Evolutionary conservation across 2,329 filamentous ascomycete genomes (phyloP).

Genomic region (Piedraia hortae): DNA sequence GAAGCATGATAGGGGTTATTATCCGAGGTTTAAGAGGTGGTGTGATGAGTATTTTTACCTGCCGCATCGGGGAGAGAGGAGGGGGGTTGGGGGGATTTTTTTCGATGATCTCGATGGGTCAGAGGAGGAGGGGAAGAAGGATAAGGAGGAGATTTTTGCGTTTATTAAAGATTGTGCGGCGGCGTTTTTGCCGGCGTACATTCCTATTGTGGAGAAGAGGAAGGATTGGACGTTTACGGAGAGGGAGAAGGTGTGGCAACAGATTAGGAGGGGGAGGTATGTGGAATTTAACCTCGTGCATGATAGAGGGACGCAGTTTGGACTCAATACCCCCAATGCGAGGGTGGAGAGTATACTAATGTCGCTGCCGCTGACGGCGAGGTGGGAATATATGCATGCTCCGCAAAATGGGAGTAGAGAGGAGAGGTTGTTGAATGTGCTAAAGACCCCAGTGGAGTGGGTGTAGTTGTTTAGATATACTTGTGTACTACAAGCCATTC

Average conservation of each 20-base stretch:
- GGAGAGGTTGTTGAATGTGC: conserved; percentile 48
- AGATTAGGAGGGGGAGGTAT: conserved; percentile 76
- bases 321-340: conserved; percentile 71
- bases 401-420: conserved; percentile 50
- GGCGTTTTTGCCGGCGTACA: conserved; percentile 69
- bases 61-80: conserved; percentile 64
- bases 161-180: conserved; percentile 67
- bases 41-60: conserved; percentile 94
- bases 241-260: conserved; percentile 85
- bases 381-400: conserved; percentile 89
- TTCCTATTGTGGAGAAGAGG: conserved; percentile 64
- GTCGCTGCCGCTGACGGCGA: conserved; percentile 77
- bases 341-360: conserved; percentile 92
- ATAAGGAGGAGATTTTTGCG: conserved; percentile 68
- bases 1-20: conserved; percentile 75
- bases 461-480: conserved; percentile 21
- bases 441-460: conserved; percentile 35
- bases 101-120: conserved; percentile 86
- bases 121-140: conserved; percentile 66
- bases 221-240: conserved; percentile 81
- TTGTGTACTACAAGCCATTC: conserved; percentile 48
- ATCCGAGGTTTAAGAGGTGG: conserved; percentile 88
- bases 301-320: conserved; percentile 83
- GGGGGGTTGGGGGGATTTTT: conserved; percentile 88
- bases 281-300: conserved; percentile 98